These are phyloP conservation scores for Pleurotus citrinopileatus DNA, from an alignment of 768 basidiomycete species.

Conservation along the genomic window DNA sequence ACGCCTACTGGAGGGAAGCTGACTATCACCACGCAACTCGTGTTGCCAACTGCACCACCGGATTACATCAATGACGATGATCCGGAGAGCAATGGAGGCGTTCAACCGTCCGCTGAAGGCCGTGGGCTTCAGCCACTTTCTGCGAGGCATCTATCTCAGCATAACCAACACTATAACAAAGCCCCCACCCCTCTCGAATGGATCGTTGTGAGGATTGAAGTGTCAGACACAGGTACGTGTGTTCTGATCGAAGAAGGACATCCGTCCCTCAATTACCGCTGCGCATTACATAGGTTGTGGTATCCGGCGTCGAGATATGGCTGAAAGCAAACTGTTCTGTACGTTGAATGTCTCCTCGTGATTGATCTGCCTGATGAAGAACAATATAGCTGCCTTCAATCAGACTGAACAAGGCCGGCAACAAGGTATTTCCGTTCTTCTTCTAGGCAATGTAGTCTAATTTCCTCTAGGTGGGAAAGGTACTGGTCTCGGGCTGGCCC, in stretches of 20 bases:
- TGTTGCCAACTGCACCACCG: slow-evolving; percentile 30
- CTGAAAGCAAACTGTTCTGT: slow-evolving; percentile 71
- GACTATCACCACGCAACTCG: slow-evolving; percentile 61
- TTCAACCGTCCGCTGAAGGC: slow-evolving; percentile 15
- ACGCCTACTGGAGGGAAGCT: slow-evolving; percentile 69
- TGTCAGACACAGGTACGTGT: slow-evolving; percentile 62
- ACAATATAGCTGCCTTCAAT: slow-evolving; percentile 60
- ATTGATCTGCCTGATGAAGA: slow-evolving; percentile 10
- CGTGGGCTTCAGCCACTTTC: slow-evolving; percentile 36
- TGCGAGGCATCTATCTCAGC: slow-evolving; percentile 40
- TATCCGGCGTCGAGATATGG: slow-evolving; percentile 56
- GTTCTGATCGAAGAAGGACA: not conserved
- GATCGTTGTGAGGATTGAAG: slow-evolving; percentile 83
- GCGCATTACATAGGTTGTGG: slow-evolving; percentile 33
- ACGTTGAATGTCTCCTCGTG: slow-evolving; percentile 21
- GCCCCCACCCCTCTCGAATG: slow-evolving; percentile 42
- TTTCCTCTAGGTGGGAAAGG: slow-evolving; percentile 52
- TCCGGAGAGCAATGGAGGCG: slow-evolving; percentile 11
- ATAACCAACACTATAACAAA: slow-evolving; percentile 44
- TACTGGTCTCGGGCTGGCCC: slow-evolving; percentile 71
- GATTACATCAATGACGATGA: not conserved
- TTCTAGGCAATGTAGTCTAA: not conserved
- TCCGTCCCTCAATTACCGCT: too few species aligned
- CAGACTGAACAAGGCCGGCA: slow-evolving; percentile 75
- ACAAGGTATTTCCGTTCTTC: slow-evolving; percentile 40